Conservation (phyloP, 441 rosid species). For the Adansonia rubrostipa region DNA sequence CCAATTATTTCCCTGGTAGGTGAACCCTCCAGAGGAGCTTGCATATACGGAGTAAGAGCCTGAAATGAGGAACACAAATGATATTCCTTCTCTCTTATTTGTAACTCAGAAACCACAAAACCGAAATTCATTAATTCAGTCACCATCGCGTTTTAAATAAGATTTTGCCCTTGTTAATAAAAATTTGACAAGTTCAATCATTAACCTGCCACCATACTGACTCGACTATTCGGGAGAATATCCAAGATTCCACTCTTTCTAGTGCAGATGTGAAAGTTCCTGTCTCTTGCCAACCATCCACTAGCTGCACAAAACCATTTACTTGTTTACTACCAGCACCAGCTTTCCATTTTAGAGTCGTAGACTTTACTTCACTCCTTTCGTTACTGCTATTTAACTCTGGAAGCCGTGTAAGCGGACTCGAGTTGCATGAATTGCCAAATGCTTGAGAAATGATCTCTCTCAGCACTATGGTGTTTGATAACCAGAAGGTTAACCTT, state of each 20-base stretch:
- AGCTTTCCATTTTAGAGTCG: constrained; percentile 49
- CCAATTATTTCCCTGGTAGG: neutral
- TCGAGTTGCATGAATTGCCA: constrained; percentile 52
- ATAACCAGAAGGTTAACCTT: constrained; percentile 91
- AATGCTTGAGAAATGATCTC: constrained; percentile 71
- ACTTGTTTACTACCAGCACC: constrained; percentile 20
- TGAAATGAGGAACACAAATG: neutral
- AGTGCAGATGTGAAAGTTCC: constrained; percentile 69
- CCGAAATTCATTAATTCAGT: neutral
- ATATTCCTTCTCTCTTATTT: constrained; percentile 3
- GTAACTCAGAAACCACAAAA: neutral
- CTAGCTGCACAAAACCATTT: neutral
- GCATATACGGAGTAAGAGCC: constrained; percentile 13
- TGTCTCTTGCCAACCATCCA: neutral
- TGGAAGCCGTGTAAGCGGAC: constrained; percentile 40
- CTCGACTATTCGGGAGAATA: neutral
- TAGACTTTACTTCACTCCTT: constrained; percentile 49
- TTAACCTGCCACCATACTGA: constrained; percentile 89
- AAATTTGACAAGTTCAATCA: neutral
- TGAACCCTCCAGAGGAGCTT: neutral
- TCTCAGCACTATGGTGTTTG: constrained; percentile 73
- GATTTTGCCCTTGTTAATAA: neutral
- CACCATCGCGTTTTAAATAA: neutral
- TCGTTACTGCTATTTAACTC: constrained; percentile 50
- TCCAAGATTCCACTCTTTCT: constrained; percentile 45